Evolutionary conservation across 257 asterid species (phyloP).

Genomic region (Handroanthus guayacan): DNA sequence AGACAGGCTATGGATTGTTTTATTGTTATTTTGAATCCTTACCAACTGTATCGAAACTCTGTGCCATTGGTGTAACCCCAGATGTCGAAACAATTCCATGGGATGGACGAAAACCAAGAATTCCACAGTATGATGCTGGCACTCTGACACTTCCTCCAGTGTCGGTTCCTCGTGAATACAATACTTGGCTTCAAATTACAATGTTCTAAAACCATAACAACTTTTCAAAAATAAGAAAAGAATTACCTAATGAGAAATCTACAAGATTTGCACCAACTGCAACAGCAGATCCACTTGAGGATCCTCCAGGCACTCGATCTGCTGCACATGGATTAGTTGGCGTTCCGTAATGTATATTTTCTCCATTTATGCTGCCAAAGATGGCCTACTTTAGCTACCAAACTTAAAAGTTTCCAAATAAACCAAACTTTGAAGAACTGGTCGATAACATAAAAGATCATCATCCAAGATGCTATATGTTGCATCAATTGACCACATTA

Average conservation of each 20-base stretch:
- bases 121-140: slow-evolving; percentile 91
- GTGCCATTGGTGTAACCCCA: slow-evolving; percentile 89
- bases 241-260: slow-evolving; percentile 82
- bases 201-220: neutral
- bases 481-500: neutral
- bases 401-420: neutral
- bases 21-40: slow-evolving; percentile 36
- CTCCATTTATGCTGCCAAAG: slow-evolving; percentile 86
- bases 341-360: slow-evolving; percentile 84
- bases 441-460: too few species aligned
- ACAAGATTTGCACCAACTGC: slow-evolving; percentile 78
- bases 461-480: too few species aligned
- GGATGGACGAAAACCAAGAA: slow-evolving; percentile 88
- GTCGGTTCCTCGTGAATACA: slow-evolving; percentile 69
- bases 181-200: slow-evolving; percentile 19
- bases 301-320: slow-evolving; percentile 95
- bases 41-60: slow-evolving; percentile 93
- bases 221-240: neutral
- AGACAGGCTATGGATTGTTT: neutral
- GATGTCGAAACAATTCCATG: slow-evolving; percentile 73
- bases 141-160: slow-evolving; percentile 96
- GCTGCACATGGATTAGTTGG: slow-evolving; percentile 81
- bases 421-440: too few species aligned
- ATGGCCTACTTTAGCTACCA: slow-evolving; percentile 16
- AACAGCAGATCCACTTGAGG: slow-evolving; percentile 97